Evolutionary conservation across 2,329 filamentous ascomycete genomes (phyloP), one percentile per base, ranked within the genome.

Genomic region (Septoria linicola): DNA sequence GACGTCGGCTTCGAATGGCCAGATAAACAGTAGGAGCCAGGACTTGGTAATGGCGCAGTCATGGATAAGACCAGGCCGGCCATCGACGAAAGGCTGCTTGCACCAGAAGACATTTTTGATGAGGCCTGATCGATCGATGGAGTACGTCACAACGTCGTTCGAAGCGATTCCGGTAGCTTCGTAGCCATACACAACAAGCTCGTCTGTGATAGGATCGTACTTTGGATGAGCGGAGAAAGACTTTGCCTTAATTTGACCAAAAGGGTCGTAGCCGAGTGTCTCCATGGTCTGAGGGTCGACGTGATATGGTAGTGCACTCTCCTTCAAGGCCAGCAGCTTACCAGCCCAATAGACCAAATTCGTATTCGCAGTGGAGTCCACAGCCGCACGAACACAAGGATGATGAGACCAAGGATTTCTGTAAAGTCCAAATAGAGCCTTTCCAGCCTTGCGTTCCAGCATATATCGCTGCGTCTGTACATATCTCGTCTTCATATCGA

Each of bases 321-420:
- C 74, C 58, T 83, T 83, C 44, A 69, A 72, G 0, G 79, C 79
- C 3, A 82, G 68, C 50, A 83, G 59, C 40, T 78, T 72, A 0
- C 79, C 79, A 6, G 78, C 69, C 75, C 78, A 83, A 59, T 77
- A 80, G 1, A 79, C 69, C n/a, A 83, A 68, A 50, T 84, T 83
- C 1, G 80, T 83, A 56, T 84, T 83, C 2, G 76, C 73, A 0
- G 79, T 78, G 0, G 78, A 82, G 17, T 79, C 69, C 34, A 82
- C 78, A 4, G 59, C 59, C 23, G 56, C 59, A 37, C 57, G 42
- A 2, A 60, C 58, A 36, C 56, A 59, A 35, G 54, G 54, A 47
- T 60, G 58, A 53, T 81, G 78, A 6, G 78, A 81, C 55, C 73
- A 80, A 0, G 77, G 77, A 59, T 83, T 83, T 14, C 80, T 70